Conservation (phyloP, 768 basidiomycete genomes). For the Xanthoconium purpureum region DNA sequence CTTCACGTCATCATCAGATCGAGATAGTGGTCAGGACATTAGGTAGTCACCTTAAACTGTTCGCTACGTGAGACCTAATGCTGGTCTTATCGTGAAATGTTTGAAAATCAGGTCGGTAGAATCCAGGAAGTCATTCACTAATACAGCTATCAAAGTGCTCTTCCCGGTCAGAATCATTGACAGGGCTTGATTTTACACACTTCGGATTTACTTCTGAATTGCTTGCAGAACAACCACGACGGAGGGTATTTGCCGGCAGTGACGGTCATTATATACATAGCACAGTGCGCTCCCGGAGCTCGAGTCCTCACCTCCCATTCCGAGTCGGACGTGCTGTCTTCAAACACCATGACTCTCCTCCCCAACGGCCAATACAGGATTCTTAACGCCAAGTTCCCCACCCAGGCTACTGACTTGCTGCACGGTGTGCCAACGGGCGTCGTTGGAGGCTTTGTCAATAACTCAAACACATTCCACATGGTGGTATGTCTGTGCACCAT, state of each 20-base stretch:
- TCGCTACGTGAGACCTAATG: no score
- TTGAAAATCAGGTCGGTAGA: background rate
- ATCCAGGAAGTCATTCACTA: background rate
- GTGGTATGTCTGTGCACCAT: background rate
- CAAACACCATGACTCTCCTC: background rate
- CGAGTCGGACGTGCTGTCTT: no score
- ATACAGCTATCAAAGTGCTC: background rate
- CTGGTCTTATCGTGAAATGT: no score
- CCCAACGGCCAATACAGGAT: conserved; percentile 1
- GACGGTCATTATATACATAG: no score
- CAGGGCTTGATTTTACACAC: background rate
- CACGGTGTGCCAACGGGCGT: background rate
- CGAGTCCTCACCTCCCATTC: background rate
- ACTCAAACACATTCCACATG: background rate
- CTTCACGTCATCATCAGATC: no score
- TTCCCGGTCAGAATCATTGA: background rate
- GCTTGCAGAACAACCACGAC: background rate
- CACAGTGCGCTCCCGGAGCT: no score
- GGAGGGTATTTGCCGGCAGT: background rate
- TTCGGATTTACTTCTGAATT: background rate
- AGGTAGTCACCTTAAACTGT: no score
- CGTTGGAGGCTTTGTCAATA: background rate
- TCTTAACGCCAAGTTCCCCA: background rate
- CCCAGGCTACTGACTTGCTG: background rate
- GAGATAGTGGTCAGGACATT: no score